These are phyloP conservation scores for Camellia lanceoleosa DNA, from an alignment of 148 eudicot species.

Conservation along the genomic window DNA sequence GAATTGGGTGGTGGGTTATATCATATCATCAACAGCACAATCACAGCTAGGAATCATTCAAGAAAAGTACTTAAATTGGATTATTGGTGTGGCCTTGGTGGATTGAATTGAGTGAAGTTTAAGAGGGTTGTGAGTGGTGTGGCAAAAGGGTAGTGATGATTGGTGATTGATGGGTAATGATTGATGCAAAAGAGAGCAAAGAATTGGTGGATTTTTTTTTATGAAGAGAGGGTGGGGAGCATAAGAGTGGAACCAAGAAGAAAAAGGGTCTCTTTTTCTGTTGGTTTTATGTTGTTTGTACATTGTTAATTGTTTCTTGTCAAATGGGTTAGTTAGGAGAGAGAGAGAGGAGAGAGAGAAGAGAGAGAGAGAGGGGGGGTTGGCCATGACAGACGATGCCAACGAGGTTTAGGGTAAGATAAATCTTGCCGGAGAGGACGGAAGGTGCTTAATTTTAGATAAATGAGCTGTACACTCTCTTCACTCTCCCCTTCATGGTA, in stretches of 20 bases:
- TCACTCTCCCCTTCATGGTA: not conserved
- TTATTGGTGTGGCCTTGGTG: too few species aligned
- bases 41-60: constrained; percentile 14
- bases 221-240: not conserved
- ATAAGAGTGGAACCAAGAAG: constrained; percentile 18
- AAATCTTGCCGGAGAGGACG: constrained; percentile 11
- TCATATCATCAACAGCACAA: not conserved
- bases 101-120: not conserved
- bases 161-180: too few species aligned
- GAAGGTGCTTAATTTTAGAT: constrained; percentile 12
- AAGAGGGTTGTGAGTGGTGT: not conserved
- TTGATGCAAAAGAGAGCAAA: too few species aligned
- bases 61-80: not conserved
- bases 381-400: constrained; percentile 21
- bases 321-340: constrained; percentile 24
- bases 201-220: not conserved
- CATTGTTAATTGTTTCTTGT: constrained; percentile 18
- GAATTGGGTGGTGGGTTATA: too few species aligned
- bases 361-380: not conserved
- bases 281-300: constrained; percentile 24
- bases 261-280: constrained; percentile 22
- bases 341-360: not conserved
- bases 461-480: not conserved
- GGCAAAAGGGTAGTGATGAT: too few species aligned
- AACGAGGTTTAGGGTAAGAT: constrained; percentile 13